Base-by-base conservation (phyloP, 306 rosid species). In the Quercus variabilis region DNA sequence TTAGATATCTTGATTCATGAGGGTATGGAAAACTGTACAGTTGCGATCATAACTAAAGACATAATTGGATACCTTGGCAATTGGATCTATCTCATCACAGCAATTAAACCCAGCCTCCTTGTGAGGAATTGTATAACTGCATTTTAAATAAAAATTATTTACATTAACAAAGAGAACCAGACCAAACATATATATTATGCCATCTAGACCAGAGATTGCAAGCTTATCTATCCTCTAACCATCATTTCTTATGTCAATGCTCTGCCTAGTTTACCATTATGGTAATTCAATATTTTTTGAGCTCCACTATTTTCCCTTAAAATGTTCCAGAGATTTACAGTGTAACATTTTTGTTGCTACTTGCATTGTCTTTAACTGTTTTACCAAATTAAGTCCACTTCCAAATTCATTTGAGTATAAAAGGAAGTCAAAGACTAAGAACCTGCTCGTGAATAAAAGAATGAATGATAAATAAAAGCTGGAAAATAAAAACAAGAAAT, bases 91-190 rank as follows among this genome's bases (percentile, higher is more conserved):
- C 80, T 85, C 87, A 30, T 88, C 94, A 64, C 97, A 88, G 59
- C 86, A 88, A 51, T 82, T 76, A 25, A 90, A 81, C 58, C 89
- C 94, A 28, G 81, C 83, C 80, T 58, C 82, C 81, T 88, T 90
- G 85, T 88, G 92, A 41, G 97, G 97, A 83, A 90, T 92, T 51
- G 91, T 87, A 65, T 79, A 88, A 77, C 94, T 88, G 87, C 55
- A 19, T 59, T 10, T 67, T 23, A 58, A 33, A 71, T 17, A 25
- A 23, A 46, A 52, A 72, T 64, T 41, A 71, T 28, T 62, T 69
- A 56, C 20, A 28, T 69, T 28, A 33, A 21, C 59, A 20, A 79
- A 41, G 54, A 46, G 33, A 49, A 49, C 54, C 46, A 8, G 17
- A 49, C 54, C 54, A 57, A 60, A 49, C 54, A 49, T 38, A 46